Evolutionary conservation across 768 basidiomycete species (phyloP), one percentile per base, ranked within the genome.

Genomic region (Psilocybe cubensis): DNA sequence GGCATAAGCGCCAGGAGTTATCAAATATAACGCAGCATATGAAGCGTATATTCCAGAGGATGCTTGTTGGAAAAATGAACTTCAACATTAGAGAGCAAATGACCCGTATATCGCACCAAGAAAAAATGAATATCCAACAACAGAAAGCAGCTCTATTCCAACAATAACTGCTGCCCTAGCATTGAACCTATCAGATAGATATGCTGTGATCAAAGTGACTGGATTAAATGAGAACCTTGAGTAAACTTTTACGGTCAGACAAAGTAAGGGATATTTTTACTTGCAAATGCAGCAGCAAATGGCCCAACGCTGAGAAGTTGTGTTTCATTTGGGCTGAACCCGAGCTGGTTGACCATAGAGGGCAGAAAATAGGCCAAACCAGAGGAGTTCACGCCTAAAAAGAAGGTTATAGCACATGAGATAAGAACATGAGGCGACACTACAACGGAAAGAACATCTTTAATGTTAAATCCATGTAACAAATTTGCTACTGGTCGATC

Each of bases 271-370:
- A 27, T 3, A 14, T 14, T 44, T 49, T 3, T 10, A 76, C 75
- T 63, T 47, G 74, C 63, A 57, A 75, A 76, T 12, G 69, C 72
- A 11, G 62, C 70, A 24, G 68, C 75, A 49, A 75, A 76, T 1
- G 75, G 75, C 0, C 73, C 73, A n/a, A 75, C 75, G 45, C 73
- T 75, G 12, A 76, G 68, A 4, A 76, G 51, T 53, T 76, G 75
- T 7, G 71, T 68, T 47, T 66, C 65, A 28, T 59, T 66, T 3
- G 71, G 45, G n/a, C 63, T 70, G 54, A 74, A 75, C 1, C 72
- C 72, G 3, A 75, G 64, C 50, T 74, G 72, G 18, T 68, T 70
- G 23, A 76, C 70, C 45, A 74, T 74, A 4, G 74, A 75, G 4
- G 75, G 75, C 8, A 72, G 59, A 64, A 74, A 76, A 2, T 74